phyloP scores from a whole-genome alignment of 352 stramenopile genomes.

The Phytopythium oedochilum region DNA sequence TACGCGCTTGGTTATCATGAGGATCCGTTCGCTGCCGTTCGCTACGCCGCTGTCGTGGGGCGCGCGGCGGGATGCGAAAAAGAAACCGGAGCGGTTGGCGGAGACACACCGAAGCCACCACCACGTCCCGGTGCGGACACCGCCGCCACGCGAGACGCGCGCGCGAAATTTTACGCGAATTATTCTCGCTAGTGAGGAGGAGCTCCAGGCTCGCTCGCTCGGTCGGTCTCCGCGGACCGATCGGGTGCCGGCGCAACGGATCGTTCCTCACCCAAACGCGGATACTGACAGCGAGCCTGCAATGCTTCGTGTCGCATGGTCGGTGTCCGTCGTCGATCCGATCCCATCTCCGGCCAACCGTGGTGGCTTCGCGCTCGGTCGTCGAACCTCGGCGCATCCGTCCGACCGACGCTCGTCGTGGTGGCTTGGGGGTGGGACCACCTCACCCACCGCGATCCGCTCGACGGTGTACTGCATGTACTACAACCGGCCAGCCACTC shows the following conservation, averaged over 20 bases:
- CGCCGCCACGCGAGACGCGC: too few relatives aligned
- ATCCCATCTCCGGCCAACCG: not conserved
- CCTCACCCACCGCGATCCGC: not conserved
- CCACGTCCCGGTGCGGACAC: not conserved
- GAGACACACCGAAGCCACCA: not conserved
- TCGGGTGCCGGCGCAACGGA: not conserved
- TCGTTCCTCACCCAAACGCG: too few relatives aligned
- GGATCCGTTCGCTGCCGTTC: too few relatives aligned
- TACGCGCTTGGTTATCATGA: too few relatives aligned
- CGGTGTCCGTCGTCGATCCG: not conserved
- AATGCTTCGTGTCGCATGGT: not conserved
- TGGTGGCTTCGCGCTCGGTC: not conserved
- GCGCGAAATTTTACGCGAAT: too few relatives aligned
- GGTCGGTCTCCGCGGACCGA: too few relatives aligned
- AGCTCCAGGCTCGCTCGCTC: too few relatives aligned
- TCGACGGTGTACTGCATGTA: too few relatives aligned
- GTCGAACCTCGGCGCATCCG: not conserved
- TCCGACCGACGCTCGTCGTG: not conserved
- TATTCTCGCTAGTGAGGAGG: too few relatives aligned
- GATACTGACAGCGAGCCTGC: too few relatives aligned
- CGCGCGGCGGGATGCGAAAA: not conserved
- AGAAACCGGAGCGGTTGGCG: not conserved
- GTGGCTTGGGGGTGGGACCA: not conserved
- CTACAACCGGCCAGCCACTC: constrained; percentile 2
- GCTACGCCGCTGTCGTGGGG: not conserved